Base-by-base conservation (phyloP, 2,329 filamentous ascomycete genomes). In the Allantophomopsis cytisporea region DNA sequence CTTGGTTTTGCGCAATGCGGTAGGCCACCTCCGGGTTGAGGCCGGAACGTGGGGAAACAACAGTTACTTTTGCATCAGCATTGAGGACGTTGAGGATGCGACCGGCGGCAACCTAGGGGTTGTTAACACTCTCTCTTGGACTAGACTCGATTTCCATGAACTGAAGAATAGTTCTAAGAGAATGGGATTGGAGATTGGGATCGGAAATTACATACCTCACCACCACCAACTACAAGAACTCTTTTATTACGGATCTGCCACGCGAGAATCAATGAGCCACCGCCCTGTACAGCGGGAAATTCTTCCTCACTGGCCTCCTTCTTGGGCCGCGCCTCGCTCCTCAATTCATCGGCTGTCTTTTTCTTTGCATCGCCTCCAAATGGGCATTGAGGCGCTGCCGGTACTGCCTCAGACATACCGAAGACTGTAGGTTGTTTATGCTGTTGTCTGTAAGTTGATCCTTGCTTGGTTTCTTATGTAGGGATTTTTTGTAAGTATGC, bases 31-130 rank as follows among this genome's bases (percentile, higher is more conserved):
- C 91, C 11, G 82, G 73, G 59, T 93, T 93, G 40, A 96, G 73
- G 39, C 89, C 86, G 4, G 77, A 67, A 38, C 73, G 62, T 1
- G 91, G 91, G 45, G 80, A 85, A 20, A 96, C 76, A 45, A 96
- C 79, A 15, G 81, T 89, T 41, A 98, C 84, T 57, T 76, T 74
- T 54, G 89, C 91, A 54, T 96, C 89, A 60, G 91, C 91, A 57
- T 95, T 93, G 62, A 95, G 85, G 44, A 89, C 80, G 62, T 94
- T 85, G 44, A 95, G 71, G 52, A 98, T 94, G 44, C 91, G 85
- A 41, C 89, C 88, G 40, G 91, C 88, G 43, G 91, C 91, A 47
- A 98, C 91, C 91, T 96, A 58, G 43, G 44, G 15, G 38, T 13
- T 31, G 40, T 58, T 51, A 51, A 46, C 49, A 36, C 40, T 40